Evolutionary conservation across 2,329 filamentous ascomycete species (phyloP), one percentile per base, ranked within the genome.

Genomic region (Penicillium sp.): DNA sequence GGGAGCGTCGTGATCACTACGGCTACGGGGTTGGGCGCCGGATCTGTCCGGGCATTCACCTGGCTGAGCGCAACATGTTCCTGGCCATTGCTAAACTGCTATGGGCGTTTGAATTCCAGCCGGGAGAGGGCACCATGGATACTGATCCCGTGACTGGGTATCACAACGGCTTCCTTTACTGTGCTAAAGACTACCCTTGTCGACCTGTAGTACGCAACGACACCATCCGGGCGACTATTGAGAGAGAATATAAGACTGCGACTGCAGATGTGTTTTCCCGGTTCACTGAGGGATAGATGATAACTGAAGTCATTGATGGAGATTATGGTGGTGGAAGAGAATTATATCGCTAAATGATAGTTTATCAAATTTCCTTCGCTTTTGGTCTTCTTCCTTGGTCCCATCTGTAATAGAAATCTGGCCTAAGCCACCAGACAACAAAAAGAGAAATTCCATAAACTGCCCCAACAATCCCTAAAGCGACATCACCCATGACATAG

Each of bases 21-120:
- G 49, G 49, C n/a, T 52, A 52, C 40, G 49, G 49, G 0, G 22
- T 43, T n/a, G 40, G 40, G 1, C 49, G 49, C 8, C 30, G 41
- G 26, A 52, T 52, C 17, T 52, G 49, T 22, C 49, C 49, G 6
- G 49, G 49, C 11, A 52, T 52, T 4, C 49, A 52, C 25, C 41
- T 52, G 2, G 49, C 49, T 4, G 49, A 52, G 11, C 38, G 49
- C 22, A 52, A 52, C 10, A 43, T 45, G 12, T 37, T 45, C 30
- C 10, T 52, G 1, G 49, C n/a, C 3, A 37, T 52, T 36, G 40
- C 41, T 2, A 52, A 45, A 1, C 5, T 52, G 22, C 12, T 46
- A 6, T 52, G 40, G 49, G 49, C 40, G 1, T 52, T 52, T 19
- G 38, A 44, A 0, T 54, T 47, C 17, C 36, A 43, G 11, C 30